Percentiles rank a stretch among this genome's conserved stretches.
Conservation (phyloP, 305 asterid species). For the Solanum hybrid region DNA sequence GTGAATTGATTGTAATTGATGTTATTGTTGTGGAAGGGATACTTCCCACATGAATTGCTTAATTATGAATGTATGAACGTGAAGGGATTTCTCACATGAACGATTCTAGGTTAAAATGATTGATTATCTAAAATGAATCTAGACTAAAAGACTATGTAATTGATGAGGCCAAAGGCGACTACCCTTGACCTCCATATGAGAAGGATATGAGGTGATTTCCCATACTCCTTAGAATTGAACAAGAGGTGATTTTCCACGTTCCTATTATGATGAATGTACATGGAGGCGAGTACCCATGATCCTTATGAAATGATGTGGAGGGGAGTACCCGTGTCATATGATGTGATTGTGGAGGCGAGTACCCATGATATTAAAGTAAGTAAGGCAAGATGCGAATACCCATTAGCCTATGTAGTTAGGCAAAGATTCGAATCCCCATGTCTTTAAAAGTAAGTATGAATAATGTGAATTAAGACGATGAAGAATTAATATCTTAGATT, state of each 20-base stretch:
- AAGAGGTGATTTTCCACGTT: background rate
- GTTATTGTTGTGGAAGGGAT: background rate
- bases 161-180: background rate
- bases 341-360: background rate
- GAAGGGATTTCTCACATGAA: background rate
- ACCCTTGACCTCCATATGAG: background rate
- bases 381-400: background rate
- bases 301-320: background rate
- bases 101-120: background rate
- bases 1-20: background rate
- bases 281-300: background rate
- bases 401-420: background rate
- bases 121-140: background rate
- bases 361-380: background rate
- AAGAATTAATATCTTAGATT: background rate
- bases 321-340: background rate
- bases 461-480: background rate
- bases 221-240: background rate
- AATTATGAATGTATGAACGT: background rate
- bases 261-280: background rate
- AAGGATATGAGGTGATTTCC: background rate
- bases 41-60: background rate
- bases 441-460: background rate
- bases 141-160: background rate
- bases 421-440: background rate